Evolutionary conservation across 371 early-diverging fungal species (phyloP), one percentile per base, ranked within the genome.

Genomic region (Paramicrosporidium saccamoebae): DNA sequence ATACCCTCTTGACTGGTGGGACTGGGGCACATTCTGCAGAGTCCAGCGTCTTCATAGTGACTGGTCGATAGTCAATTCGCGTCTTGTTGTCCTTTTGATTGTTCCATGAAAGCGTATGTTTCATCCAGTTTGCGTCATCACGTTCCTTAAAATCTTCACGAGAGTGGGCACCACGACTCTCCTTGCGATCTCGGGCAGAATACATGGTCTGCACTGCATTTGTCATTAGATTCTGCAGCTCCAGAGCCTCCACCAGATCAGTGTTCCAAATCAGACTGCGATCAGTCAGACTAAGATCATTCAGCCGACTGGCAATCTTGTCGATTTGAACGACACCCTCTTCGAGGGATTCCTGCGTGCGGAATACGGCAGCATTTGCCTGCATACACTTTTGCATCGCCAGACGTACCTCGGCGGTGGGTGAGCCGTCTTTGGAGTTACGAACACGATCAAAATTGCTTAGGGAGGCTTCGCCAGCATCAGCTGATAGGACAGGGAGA

Each of bases 301-400:
- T 44, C 43, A 78, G 64, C 19, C 59, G 39, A 28, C 48, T 33
- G 32, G 60, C 74, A 28, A 90, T 74, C 41, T 65, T 42, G 33
- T 67, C 65, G 41, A 92, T 79, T 50, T 64, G 60, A 30, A 39
- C 34, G 14, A 55, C 65, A 42, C 79, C 92, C 46, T 78, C 73
- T 39, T 77, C 72, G 28, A 92, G 53, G 10, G 67, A 55, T 7
- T 55, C 48, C 46, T 92, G 73, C 16, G 74, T 86, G 41, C 92
- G 54, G 62, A 92, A 92, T 18, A 92, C 88, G 30, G 84, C 84
- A 16, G 92, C 92, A 44, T 88, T 66, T 44, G 46, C 57, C 51
- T 92, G 92, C 92, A 92, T 92, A 26, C 59, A 58, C 58, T 78
- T 79, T 49, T 88, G 86, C 86, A 92, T 88, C 39, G 57, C 52